Base-by-base conservation (phyloP, 805 yeast species). In the Myxozyma neotropica region DNA sequence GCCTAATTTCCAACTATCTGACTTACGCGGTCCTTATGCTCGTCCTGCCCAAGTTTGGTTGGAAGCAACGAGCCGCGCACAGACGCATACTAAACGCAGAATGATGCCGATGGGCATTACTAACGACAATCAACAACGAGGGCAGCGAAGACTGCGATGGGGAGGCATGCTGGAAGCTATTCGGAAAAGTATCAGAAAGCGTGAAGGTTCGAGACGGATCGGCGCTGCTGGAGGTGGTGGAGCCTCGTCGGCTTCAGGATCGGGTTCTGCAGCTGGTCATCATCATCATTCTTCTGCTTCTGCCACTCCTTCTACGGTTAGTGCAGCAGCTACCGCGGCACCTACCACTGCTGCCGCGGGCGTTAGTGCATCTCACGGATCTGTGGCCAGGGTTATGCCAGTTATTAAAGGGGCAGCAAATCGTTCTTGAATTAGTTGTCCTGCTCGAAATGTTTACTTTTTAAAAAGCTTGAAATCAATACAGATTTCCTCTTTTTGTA, bases 111-210 rank as follows among this genome's bases (percentile, higher is more conserved):
- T 93, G 35, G 97, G 97, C 52, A 95, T 94, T n/a, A 93, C 96
- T 0, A 82, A 83, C 23, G 97, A 93, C 68, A 88, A 96, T 0
- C 36, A 61, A 12, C 97, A 93, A 73, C 77, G 98, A 64, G 99
- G 99, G 19, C 97, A 94, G 69, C 79, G 88, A 59, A 79, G 96
- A 55, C 77, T 93, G 59, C 81, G 98, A 65, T 94, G 97, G 97
- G 96, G 96, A 0, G 88, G 96, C 55, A 88, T 94, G 89, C 89
- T 94, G 77, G 99, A 94, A 71, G 97, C 96, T 0, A 86, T 94
- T 76, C 80, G 97, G 59, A 91, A 91, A 74, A 79, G 87, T 66
- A 89, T 92, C 86, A 84, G 89, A 67, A 92, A 92, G 71, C 80
- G 98, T 46, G 99, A 94, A 72, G 53, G 53, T 17, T 17, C 61